A percentile compares a stretch with the other conserved stretches of the same genome.
phyloP scores from a whole-genome alignment of 2,329 filamentous ascomycete species.

The Emmonsia crescens region DNA sequence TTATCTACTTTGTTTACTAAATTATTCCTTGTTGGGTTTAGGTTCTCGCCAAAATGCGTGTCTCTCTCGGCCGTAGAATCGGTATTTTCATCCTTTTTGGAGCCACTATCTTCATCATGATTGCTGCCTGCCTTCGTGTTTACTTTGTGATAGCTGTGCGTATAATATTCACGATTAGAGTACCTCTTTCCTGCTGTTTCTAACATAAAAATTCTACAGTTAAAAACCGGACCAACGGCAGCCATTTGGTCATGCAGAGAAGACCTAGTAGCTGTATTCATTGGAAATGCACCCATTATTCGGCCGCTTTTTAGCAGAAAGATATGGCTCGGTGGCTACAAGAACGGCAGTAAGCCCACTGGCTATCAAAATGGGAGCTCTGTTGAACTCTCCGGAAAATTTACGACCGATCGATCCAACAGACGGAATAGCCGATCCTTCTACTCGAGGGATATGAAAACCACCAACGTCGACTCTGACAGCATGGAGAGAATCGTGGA shows the following conservation, averaged over 20 bases:
- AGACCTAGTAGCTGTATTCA: constrained; percentile 29
- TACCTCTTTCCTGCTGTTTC: not conserved
- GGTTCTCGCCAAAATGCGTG: constrained; percentile 21
- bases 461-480: not conserved
- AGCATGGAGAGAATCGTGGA: constrained; percentile 3
- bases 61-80: constrained; percentile 20
- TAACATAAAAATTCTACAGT: not conserved
- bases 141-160: constrained; percentile 22
- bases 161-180: not conserved
- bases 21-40: not conserved
- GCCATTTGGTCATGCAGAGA: constrained; percentile 33
- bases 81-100: constrained; percentile 25
- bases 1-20: not conserved
- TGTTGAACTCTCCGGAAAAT: constrained; percentile 1
- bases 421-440: not conserved
- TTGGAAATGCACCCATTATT: constrained; percentile 29
- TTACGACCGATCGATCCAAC: not conserved
- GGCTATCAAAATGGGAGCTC: not conserved
- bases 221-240: constrained; percentile 6
- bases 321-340: not conserved
- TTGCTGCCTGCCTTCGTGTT: constrained; percentile 19
- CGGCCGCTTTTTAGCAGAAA: constrained; percentile 14
- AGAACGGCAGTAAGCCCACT: not conserved
- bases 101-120: constrained; percentile 26
- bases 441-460: not conserved